Evolutionary conservation across 208 protist species (phyloP), one percentile per base, ranked within the genome.

Genomic region (Trypanosoma cruzi): DNA sequence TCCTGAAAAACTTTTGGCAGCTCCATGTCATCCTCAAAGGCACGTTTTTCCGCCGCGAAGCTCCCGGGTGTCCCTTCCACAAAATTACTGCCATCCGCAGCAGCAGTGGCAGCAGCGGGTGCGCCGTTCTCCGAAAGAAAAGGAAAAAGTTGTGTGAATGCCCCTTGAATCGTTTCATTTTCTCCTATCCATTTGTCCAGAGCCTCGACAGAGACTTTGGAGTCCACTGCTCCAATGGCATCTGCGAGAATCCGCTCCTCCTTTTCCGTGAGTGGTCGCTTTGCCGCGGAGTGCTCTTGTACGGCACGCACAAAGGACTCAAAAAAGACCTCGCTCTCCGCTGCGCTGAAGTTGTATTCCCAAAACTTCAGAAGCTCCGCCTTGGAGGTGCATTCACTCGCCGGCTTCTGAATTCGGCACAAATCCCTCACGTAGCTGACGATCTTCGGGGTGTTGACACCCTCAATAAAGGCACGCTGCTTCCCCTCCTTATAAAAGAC

Each of bases 401-500:
- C 86, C 2, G 88, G 88, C 68, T 82, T 92, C 59, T 94, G 84
- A 68, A 69, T 65, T 42, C 77, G 81, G 71, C 89, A 95, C 54
- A 97, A 74, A 32, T 86, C 71, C 31, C 82, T 77, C n/a, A 97
- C 83, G 42, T 84, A 79, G 34, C 79, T 84, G 56, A 79, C 85
- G 37, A 97, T 95, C 68, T 85, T 82, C 4, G 92, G 92, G 4
- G 89, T 97, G 74, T 95, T 82, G 56, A 97, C 81, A 34, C 89
- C 92, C 74, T 97, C 89, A 52, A 95, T 71, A 13, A 70, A 76
- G 8, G 68, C 72, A 28, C 86, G 77, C 63, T 84, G 81, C 54
- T 70, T 90, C 18, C 92, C 89, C 53, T 97, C 89, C 73, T 95
- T 95, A 80, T 88, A 97, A 61, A 95, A 93, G 52, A 89, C 66